Conservation (phyloP, 352 stramenopile species). For the Phytophthora pinifolia region DNA sequence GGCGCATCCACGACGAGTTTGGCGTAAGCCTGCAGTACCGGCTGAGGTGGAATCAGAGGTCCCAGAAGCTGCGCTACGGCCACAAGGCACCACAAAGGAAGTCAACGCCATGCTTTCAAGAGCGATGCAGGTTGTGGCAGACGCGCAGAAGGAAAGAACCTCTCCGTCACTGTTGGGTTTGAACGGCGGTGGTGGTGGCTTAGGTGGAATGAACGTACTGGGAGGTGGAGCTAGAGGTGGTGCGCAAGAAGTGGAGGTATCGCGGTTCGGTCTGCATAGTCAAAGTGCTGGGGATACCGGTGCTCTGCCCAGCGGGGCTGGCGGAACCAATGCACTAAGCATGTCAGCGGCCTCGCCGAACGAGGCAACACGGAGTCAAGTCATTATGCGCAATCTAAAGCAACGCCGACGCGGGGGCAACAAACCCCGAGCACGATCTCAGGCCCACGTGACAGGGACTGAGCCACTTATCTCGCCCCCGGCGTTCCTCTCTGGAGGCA, state of each 20-base stretch:
- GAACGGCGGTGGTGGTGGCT: slow-evolving; percentile 2
- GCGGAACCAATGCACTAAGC: slow-evolving; percentile 1
- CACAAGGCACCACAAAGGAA: slow-evolving; percentile 28
- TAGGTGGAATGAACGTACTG: slow-evolving; percentile 14
- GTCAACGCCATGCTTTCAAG: slow-evolving; percentile 39
- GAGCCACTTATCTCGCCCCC: slow-evolving; percentile 27
- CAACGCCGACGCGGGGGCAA: slow-evolving; percentile 33
- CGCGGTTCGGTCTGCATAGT: slow-evolving; percentile 26
- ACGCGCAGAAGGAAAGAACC: slow-evolving; percentile 27
- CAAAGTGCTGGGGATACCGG: slow-evolving; percentile 21
- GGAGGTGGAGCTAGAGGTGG: slow-evolving; percentile 13
- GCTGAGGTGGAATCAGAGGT: slow-evolving; percentile 3
- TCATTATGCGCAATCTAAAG: slow-evolving; percentile 46
- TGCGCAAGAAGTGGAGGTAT: slow-evolving; percentile 27
- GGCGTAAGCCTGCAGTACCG: background rate
- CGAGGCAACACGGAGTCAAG: slow-evolving; percentile 37
- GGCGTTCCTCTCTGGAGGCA: slow-evolving; percentile 17
- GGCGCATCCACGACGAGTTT: slow-evolving; percentile 36
- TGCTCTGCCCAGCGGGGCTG: background rate
- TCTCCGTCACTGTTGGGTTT: slow-evolving; percentile 10
- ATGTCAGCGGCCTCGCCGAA: slow-evolving; percentile 17
- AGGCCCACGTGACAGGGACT: slow-evolving; percentile 20
- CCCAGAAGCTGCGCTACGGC: slow-evolving; percentile 7
- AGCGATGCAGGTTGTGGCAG: slow-evolving; percentile 37
- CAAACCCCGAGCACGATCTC: slow-evolving; percentile 34